These are phyloP conservation scores for Haematococcus sp. DNA, from an alignment of 139 green algal species.

Conservation along the genomic window DNA sequence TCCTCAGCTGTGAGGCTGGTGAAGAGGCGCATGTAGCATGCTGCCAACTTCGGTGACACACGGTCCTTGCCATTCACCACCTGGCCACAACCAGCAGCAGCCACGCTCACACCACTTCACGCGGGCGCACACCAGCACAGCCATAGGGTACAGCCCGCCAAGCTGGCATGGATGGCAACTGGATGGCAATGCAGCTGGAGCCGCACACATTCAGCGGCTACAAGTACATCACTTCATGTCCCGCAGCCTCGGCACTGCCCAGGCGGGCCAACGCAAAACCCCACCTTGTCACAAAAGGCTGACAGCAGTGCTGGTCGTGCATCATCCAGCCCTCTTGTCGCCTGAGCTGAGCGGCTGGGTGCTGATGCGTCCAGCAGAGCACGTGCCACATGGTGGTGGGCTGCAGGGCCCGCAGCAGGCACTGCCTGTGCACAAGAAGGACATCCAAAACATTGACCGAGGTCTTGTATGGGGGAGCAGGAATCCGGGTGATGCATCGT, in stretches of 20 bases:
- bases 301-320: background rate
- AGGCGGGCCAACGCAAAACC: background rate
- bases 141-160: too few species aligned
- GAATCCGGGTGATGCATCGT: too few species aligned
- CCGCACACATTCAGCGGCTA: too few species aligned
- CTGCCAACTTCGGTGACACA: background rate
- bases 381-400: background rate
- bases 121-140: background rate
- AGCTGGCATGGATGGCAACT: too few species aligned
- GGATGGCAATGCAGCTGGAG: too few species aligned
- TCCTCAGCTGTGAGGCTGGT: background rate
- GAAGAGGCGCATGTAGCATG: constrained; percentile 7
- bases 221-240: too few species aligned
- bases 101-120: background rate
- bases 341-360: too few species aligned
- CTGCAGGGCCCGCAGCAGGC: too few species aligned
- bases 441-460: too few species aligned
- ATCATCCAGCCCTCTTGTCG: background rate
- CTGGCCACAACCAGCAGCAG: background rate
- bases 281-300: constrained; percentile 4
- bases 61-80: constrained; percentile 1
- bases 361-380: background rate
- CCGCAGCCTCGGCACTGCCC: too few species aligned
- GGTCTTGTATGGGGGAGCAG: too few species aligned
- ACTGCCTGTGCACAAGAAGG: too few species aligned